Evolutionary conservation across 1,284 basidiomycete genomes (phyloP), one percentile per base, ranked within the genome.

Genomic region (Neolentinus lepideus): DNA sequence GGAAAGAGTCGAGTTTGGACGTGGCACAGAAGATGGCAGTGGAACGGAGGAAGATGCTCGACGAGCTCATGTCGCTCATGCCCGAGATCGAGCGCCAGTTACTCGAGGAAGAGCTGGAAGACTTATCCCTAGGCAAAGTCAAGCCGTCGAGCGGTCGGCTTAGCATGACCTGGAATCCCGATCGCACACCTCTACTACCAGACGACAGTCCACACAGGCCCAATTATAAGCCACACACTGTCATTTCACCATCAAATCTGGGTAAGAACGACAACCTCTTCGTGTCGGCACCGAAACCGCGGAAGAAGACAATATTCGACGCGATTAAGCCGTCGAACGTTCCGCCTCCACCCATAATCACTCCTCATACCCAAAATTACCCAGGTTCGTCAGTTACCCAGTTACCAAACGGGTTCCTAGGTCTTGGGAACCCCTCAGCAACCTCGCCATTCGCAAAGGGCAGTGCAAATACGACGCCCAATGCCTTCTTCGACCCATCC

Each of bases 21-120:
- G 65, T 57, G 12, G 59, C 56, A 0, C 56, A 59, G 43, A 63
- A 65, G 54, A 61, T 62, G 0, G 61, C 70, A 55, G 71, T 73
- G 33, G 81, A 84, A 16, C 78, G 88, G 24, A 76, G 79, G 21
- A 78, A 83, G 60, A 88, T 89, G 76, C 82, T 93, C 54, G 77
- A 83, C 50, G 84, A 86, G 45, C 74, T 88, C 54, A 74, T 85
- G 58, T 71, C 75, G 2, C 73, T 81, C 0, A 73, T 90, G 56
- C 83, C 87, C 0, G 70, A 73, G 2, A 77, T 80, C 0, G 86
- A 89, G 62, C 72, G 80, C 24, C 67, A 68, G 24, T 62, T 80
- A n/a, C 66, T 84, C 0, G 81, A 84, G 60, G 67, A 71, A 11
- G 78, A 82, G 56, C 66, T 84, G 3, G 75, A 73, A 47, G 66